Evolutionary conservation across 2,329 filamentous ascomycete genomes (phyloP).

Genomic region (Penicillium oxalicum): DNA sequence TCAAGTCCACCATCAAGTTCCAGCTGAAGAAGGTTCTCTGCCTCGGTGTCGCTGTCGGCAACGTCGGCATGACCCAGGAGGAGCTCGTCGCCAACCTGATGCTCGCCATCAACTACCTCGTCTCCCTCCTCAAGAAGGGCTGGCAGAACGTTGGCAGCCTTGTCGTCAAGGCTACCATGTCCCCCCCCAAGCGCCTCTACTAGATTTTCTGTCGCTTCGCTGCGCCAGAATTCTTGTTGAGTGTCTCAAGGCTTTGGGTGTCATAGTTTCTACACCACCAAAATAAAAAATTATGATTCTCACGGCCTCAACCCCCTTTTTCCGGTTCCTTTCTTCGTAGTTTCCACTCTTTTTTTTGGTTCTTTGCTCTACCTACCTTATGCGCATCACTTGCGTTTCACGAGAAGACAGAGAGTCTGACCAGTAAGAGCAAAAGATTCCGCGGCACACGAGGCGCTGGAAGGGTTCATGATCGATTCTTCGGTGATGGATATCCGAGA

Average conservation of each 20-base stretch:
- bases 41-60: conserved; percentile 98
- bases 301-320: conserved; percentile 23
- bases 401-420: no score
- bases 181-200: conserved; percentile 95
- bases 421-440: no score
- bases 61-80: conserved; percentile 95
- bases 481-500: no score
- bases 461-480: no score
- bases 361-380: no score
- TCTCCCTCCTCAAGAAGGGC: conserved; percentile 99
- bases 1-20: conserved; percentile 99
- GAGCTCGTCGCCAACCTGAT: conserved; percentile 98
- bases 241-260: conserved; percentile 24
- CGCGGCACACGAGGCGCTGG: no score
- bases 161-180: conserved; percentile 99
- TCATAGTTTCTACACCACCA: conserved; percentile 25
- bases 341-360: no score
- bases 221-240: conserved; percentile 20
- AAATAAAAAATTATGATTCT: conserved; percentile 29
- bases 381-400: no score
- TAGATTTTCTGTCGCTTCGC: conserved; percentile 49
- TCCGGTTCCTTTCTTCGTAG: no score
- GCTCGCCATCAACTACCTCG: conserved; percentile 99
- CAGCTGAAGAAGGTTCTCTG: conserved; percentile 99
- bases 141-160: conserved; percentile 99